A percentile compares a stretch with the other conserved stretches of the same genome.
phyloP scores from a whole-genome alignment of 2,329 filamentous ascomycete genomes.

The Graphiopsis chlorocephala region DNA sequence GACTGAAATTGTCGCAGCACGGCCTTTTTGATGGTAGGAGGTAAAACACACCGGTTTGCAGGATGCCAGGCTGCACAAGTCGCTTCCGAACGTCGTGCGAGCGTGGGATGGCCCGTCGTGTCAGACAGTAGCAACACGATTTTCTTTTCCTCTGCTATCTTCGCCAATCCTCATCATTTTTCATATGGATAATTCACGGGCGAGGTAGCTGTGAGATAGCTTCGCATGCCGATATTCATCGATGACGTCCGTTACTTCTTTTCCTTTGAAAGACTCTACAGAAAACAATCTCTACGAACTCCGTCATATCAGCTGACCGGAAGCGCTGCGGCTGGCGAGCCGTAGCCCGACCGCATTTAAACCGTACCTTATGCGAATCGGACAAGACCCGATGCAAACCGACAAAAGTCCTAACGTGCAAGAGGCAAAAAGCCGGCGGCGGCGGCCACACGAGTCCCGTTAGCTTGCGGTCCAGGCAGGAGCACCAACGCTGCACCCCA shows the following conservation, averaged over 20 bases:
- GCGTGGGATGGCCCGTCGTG: neutral
- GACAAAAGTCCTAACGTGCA: neutral
- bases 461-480: neutral
- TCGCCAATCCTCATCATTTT: neutral
- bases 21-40: neutral
- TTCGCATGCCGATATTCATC: neutral
- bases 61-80: neutral
- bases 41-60: neutral
- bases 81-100: neutral
- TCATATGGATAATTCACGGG: neutral
- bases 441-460: neutral
- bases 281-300: neutral
- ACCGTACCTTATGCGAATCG: neutral
- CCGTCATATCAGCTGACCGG: neutral
- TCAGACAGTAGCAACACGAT: neutral
- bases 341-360: neutral
- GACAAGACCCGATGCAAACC: neutral
- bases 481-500: slow-evolving; percentile 4
- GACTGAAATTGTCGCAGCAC: neutral
- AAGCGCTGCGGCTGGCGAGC: neutral
- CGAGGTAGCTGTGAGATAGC: neutral
- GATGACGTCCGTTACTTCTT: neutral
- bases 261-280: neutral
- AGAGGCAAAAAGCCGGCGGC: neutral
- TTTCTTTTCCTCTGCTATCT: neutral